Conservation (phyloP, 495 filamentous ascomycete genomes). For the Lasiosphaeris hirsuta region DNA sequence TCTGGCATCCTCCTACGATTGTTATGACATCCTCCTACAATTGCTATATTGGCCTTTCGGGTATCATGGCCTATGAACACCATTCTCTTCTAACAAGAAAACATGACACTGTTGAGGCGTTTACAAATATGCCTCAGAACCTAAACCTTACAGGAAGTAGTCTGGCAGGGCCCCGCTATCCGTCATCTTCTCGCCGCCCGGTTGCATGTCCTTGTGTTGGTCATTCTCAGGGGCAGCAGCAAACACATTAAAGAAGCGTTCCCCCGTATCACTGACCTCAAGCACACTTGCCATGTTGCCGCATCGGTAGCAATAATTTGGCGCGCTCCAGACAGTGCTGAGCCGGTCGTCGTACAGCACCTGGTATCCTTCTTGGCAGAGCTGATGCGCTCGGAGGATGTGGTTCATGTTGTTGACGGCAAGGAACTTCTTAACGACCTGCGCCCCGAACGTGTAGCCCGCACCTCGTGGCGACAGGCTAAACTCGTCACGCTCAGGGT, state of each 20-base stretch:
- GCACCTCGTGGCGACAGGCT: slow-evolving; percentile 88
- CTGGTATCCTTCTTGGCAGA: slow-evolving; percentile 96
- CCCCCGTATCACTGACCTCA: slow-evolving; percentile 88
- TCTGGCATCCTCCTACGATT: too few relatives aligned
- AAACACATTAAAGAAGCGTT: slow-evolving; percentile 95
- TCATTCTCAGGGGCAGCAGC: slow-evolving; percentile 96
- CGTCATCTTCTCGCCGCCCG: slow-evolving; percentile 46
- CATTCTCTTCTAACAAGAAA: background rate
- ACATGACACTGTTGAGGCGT: background rate
- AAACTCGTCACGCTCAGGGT: slow-evolving; percentile 94
- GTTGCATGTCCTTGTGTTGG: slow-evolving; percentile 77
- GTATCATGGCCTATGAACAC: too few relatives aligned
- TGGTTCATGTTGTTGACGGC: slow-evolving; percentile 96
- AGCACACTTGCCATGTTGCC: slow-evolving; percentile 96
- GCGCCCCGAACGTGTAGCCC: slow-evolving; percentile 94
- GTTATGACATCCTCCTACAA: too few relatives aligned
- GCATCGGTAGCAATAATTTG: slow-evolving; percentile 95
- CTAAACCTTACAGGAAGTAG: slow-evolving; percentile 46
- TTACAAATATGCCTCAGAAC: too few relatives aligned
- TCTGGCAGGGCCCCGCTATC: slow-evolving; percentile 52
- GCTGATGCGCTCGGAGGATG: slow-evolving; percentile 92
- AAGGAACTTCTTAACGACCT: slow-evolving; percentile 96
- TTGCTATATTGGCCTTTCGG: too few relatives aligned
- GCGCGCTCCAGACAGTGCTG: slow-evolving; percentile 95
- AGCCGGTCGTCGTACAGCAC: slow-evolving; percentile 91